Percentiles rank a stretch among this genome's conserved stretches.
These are phyloP conservation scores for Didymella pomorum DNA, from an alignment of 2,329 filamentous ascomycete species.

Conservation along the genomic window DNA sequence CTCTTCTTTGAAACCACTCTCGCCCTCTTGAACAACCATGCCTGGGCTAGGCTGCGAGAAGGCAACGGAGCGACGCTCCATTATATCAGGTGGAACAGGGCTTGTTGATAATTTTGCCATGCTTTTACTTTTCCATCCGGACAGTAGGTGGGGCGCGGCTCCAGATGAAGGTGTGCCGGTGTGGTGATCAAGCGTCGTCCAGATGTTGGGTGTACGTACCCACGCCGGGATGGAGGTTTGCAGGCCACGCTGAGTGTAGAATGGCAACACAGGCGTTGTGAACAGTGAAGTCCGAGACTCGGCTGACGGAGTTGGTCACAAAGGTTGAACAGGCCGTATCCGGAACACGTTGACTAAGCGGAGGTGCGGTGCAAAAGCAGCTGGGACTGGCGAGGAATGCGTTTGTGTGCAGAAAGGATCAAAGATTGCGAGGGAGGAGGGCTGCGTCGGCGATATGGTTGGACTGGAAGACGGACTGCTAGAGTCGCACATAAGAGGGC, in stretches of 20 bases:
- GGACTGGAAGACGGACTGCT: constrained; percentile 32
- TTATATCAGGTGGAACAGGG: constrained; percentile 49
- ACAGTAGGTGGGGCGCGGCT: constrained; percentile 20
- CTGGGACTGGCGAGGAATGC: constrained; percentile 35
- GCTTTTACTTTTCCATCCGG: constrained; percentile 37
- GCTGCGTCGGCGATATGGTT: constrained; percentile 38
- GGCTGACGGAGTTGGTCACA: constrained; percentile 29
- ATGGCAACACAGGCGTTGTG: constrained; percentile 17
- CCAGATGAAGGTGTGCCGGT: constrained; percentile 23
- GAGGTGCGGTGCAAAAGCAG: constrained; percentile 24
- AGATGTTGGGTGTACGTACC: constrained; percentile 6
- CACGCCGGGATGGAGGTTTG: constrained; percentile 11
- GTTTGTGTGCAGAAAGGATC: constrained; percentile 31
- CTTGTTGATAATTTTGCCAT: constrained; percentile 43
- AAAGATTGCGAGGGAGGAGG: constrained; percentile 38
- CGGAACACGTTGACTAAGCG: constrained; percentile 33
- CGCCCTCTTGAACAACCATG: constrained; percentile 54
- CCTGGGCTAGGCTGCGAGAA: constrained; percentile 53
- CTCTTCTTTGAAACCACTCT: constrained; percentile 54
- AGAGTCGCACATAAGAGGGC: constrained; percentile 38
- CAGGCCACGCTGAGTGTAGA: constrained; percentile 16
- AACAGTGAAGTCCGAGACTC: constrained; percentile 22
- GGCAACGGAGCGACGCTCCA: constrained; percentile 55
- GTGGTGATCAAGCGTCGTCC: constrained; percentile 24
- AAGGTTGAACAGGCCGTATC: constrained; percentile 30